Conservation (phyloP, 2,329 filamentous ascomycete genomes). For the Ceratocystis cacaofunesta region DNA sequence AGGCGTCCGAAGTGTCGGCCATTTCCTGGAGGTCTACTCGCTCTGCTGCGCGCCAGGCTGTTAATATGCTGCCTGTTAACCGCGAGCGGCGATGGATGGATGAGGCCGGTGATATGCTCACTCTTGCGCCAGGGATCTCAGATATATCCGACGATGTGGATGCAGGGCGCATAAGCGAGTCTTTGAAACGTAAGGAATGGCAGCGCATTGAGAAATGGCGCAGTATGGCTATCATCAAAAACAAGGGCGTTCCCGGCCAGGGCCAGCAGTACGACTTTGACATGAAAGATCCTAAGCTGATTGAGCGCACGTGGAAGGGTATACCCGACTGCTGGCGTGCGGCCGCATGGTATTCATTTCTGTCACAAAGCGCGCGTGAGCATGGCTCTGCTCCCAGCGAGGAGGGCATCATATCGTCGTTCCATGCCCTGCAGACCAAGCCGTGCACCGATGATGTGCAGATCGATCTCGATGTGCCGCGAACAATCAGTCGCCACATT, state of each 20-base stretch:
- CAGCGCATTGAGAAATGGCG: conserved; percentile 52
- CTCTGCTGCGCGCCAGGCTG: conserved; percentile 41
- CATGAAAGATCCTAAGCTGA: conserved; percentile 63
- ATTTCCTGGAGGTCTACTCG: conserved; percentile 39
- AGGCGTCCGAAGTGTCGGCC: conserved; percentile 37
- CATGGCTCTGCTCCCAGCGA: conserved; percentile 47
- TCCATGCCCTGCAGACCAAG: conserved; percentile 55
- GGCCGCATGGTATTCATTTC: conserved; percentile 88
- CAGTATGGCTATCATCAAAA: conserved; percentile 46
- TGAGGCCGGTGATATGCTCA: conserved; percentile 53
- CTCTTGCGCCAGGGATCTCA: conserved; percentile 40
- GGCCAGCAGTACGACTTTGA: conserved; percentile 67
- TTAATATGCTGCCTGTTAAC: conserved; percentile 46
- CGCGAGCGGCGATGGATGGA: conserved; percentile 46
- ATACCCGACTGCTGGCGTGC: conserved; percentile 92
- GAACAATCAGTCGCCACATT: conserved; percentile 88
- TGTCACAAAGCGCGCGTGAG: conserved; percentile 59
- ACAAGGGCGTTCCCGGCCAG: conserved; percentile 35
- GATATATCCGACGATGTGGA: conserved; percentile 42
- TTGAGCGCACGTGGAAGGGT: conserved; percentile 91
- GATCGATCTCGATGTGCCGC: conserved; percentile 91
- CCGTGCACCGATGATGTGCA: conserved; percentile 84
- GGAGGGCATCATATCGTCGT: conserved; percentile 55
- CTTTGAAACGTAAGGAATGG: conserved; percentile 47
- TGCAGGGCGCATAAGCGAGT: conserved; percentile 37